Evolutionary conservation across 2,329 filamentous ascomycete genomes (phyloP).

Genomic region (Diaporthe caulivora): DNA sequence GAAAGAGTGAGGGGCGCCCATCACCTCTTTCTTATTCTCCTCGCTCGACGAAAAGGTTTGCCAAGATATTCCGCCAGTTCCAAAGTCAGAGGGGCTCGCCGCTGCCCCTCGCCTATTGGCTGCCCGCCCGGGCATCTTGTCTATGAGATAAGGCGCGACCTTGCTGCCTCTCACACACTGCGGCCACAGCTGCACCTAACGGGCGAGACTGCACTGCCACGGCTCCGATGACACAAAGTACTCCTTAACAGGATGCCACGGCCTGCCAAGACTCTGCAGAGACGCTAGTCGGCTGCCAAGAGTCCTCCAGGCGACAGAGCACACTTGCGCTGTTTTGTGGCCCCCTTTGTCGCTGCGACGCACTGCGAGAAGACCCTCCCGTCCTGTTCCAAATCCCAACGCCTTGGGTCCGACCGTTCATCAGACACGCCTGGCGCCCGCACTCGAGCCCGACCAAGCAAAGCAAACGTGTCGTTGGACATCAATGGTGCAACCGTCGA

Average conservation of each 20-base stretch:
- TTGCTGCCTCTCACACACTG: constrained; percentile 14
- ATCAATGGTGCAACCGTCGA: constrained; percentile 7
- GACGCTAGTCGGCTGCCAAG: constrained; percentile 28
- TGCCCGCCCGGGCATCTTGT: constrained; percentile 21
- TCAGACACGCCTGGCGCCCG: background rate
- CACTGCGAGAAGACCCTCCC: background rate
- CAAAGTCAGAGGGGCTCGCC: constrained; percentile 28
- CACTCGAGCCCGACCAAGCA: constrained; percentile 9
- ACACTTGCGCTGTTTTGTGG: constrained; percentile 29
- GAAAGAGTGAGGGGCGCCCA: constrained; percentile 21
- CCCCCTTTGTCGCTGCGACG: background rate
- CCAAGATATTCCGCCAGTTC: constrained; percentile 29
- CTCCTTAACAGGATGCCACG: constrained; percentile 28
- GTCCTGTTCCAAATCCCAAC: constrained; percentile 11
- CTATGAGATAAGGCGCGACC: constrained; percentile 9
- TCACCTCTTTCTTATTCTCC: constrained; percentile 32
- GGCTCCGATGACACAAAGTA: background rate
- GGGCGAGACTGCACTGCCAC: constrained; percentile 3
- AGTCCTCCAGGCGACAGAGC: constrained; percentile 10
- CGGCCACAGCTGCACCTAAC: no score
- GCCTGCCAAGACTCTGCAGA: constrained; percentile 20
- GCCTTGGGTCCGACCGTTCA: constrained; percentile 22
- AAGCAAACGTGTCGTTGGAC: background rate
- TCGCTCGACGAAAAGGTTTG: constrained; percentile 30
- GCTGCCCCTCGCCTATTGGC: constrained; percentile 29